Conservation (phyloP, 2,329 filamentous ascomycete species). For the Verticillium nonalfalfae region DNA sequence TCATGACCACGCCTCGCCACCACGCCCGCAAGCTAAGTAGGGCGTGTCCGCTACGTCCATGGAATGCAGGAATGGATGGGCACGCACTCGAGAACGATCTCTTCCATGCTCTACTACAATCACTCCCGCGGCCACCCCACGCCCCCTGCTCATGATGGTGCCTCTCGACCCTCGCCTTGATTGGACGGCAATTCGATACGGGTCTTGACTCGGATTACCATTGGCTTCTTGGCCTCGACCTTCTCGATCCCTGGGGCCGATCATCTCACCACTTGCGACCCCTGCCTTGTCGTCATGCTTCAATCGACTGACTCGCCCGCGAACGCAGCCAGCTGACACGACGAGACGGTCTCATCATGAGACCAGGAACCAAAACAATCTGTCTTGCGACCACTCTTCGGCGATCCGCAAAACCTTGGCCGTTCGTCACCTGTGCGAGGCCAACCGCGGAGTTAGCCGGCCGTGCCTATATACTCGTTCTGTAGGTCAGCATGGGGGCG, state of each 20-base stretch:
- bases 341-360: neutral
- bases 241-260: neutral
- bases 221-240: neutral
- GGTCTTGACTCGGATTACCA: neutral
- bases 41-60: neutral
- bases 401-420: neutral
- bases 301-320: neutral
- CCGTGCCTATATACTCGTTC: too few relatives aligned
- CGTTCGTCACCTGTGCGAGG: too few relatives aligned
- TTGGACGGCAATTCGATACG: neutral
- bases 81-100: neutral
- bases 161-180: neutral
- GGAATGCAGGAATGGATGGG: neutral
- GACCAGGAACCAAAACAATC: neutral
- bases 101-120: neutral
- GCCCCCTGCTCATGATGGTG: neutral
- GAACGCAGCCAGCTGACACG: neutral
- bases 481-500: too few relatives aligned
- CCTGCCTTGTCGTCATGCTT: neutral
- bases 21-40: neutral
- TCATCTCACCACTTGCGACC: neutral
- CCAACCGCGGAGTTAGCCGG: too few relatives aligned
- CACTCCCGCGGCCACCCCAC: neutral
- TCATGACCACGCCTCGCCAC: neutral
- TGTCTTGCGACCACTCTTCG: neutral